A percentile compares a stretch with the other conserved stretches of the same genome.
phyloP scores from a whole-genome alignment of 495 filamentous ascomycete species.

The Xylaria grammica region DNA sequence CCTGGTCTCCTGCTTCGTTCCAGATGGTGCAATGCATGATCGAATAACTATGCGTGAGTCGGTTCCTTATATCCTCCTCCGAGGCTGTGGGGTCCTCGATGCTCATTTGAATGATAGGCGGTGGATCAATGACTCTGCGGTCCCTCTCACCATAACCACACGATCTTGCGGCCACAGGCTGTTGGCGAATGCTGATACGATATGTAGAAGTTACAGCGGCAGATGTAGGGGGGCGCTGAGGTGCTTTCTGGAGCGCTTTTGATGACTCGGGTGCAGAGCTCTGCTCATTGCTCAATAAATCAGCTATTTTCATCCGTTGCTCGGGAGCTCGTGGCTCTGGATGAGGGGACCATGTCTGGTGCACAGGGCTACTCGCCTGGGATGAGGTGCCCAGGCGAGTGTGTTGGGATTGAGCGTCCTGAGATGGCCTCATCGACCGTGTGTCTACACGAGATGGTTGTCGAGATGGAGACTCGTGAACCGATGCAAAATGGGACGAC shows the following conservation, averaged over 20 bases:
- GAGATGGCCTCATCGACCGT: conserved; percentile 23
- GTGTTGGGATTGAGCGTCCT: conserved; percentile 30
- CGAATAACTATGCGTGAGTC: conserved; percentile 75
- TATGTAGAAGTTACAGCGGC: conserved; percentile 29
- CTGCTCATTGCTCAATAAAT: conserved; percentile 44
- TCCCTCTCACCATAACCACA: conserved; percentile 96
- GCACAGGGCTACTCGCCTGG: conserved; percentile 22
- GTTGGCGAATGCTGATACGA: conserved; percentile 78
- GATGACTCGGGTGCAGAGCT: conserved; percentile 10
- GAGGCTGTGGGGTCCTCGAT: conserved; percentile 66
- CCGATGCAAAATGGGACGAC: conserved; percentile 24
- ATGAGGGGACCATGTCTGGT: conserved; percentile 30
- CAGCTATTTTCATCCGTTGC: conserved; percentile 54
- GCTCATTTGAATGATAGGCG: conserved; percentile 88
- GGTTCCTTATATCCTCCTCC: conserved; percentile 57
- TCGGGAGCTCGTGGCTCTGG: conserved; percentile 34
- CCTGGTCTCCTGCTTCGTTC: conserved; percentile 63
- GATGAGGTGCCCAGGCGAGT: conserved; percentile 25
- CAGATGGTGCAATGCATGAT: conserved; percentile 84
- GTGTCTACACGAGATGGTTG: conserved; percentile 26
- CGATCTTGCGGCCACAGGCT: conserved; percentile 85
- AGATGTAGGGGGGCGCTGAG: conserved; percentile 22
- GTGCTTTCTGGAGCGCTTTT: conserved; percentile 35
- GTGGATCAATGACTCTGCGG: conserved; percentile 90
- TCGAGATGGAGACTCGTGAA: conserved; percentile 20